Conservation (phyloP, 2,329 filamentous ascomycete species). For the Exutisphaerella laricina region DNA sequence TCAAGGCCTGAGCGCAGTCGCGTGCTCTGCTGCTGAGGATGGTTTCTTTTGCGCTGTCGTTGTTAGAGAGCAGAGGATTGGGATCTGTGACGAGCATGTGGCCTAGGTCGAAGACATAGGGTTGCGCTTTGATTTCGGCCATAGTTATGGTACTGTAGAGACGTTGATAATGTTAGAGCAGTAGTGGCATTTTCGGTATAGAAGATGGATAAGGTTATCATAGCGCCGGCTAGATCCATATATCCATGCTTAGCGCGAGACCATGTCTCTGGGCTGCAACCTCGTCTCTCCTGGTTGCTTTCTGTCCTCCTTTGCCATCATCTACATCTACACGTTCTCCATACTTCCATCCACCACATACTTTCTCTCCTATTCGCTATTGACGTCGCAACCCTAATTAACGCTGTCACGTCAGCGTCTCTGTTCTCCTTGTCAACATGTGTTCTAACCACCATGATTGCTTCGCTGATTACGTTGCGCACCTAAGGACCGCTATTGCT, state of each 20-base stretch:
- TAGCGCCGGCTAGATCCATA: constrained; percentile 1
- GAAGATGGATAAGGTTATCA: constrained; percentile 3
- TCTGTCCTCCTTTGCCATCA: no score
- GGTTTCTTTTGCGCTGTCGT: constrained; percentile 48
- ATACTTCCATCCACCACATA: no score
- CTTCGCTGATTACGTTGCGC: no score
- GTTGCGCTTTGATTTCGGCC: constrained; percentile 61
- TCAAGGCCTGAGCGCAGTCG: constrained; percentile 82
- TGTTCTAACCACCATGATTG: no score
- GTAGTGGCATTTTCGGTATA: not conserved
- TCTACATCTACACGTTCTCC: no score
- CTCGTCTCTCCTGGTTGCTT: no score
- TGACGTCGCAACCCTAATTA: no score
- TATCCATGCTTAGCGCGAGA: not conserved
- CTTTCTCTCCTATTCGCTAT: no score
- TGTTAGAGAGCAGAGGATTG: constrained; percentile 64
- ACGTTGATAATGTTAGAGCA: not conserved
- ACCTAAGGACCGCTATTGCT: no score
- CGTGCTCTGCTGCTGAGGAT: constrained; percentile 69
- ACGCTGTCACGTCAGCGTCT: no score
- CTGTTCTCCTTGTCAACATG: no score
- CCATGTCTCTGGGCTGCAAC: no score
- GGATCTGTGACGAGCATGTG: constrained; percentile 81
- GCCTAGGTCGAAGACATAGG: constrained; percentile 87
- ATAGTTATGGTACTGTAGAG: constrained; percentile 7